Evolutionary conservation across 805 yeast genomes (phyloP).

Genomic region (Millerago galiae): DNA sequence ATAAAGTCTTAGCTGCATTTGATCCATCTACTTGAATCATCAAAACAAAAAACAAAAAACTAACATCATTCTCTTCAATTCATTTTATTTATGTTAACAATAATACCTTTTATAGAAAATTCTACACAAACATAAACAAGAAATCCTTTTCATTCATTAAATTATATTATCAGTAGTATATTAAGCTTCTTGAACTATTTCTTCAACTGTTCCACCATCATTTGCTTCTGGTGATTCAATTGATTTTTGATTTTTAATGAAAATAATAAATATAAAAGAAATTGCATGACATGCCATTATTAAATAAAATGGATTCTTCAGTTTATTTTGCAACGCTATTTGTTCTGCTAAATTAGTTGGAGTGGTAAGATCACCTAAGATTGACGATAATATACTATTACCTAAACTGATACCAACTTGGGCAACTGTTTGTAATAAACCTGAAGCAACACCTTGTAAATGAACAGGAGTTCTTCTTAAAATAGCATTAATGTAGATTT

Average conservation of each 20-base stretch:
- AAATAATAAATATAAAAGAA: constrained; percentile 1
- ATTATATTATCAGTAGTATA: neutral
- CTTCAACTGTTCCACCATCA: too few species aligned
- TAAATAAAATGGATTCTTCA: constrained; percentile 8
- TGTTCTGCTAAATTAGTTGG: neutral
- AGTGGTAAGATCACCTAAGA: constrained; percentile 22
- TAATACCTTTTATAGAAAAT: too few species aligned
- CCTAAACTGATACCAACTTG: constrained; percentile 30
- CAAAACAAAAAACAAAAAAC: too few species aligned
- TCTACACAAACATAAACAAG: neutral
- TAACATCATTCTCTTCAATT: too few species aligned
- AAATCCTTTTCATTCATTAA: too few species aligned
- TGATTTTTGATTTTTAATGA: constrained; percentile 8
- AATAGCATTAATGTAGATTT: constrained; percentile 28
- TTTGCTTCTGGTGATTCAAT: constrained; percentile 4
- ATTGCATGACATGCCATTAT: constrained; percentile 6
- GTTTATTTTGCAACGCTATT: constrained; percentile 3
- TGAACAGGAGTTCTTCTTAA: constrained; percentile 29
- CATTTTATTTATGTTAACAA: too few species aligned
- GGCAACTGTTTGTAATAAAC: constrained; percentile 29
- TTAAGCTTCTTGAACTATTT: neutral
- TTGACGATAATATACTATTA: constrained; percentile 22
- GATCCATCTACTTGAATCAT: constrained; percentile 17
- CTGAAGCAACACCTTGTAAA: constrained; percentile 34
- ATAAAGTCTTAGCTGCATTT: constrained; percentile 25